These are phyloP conservation scores for Gonapodya prolifera DNA, from an alignment of 192 early-diverging fungal genomes.

Conservation along the genomic window DNA sequence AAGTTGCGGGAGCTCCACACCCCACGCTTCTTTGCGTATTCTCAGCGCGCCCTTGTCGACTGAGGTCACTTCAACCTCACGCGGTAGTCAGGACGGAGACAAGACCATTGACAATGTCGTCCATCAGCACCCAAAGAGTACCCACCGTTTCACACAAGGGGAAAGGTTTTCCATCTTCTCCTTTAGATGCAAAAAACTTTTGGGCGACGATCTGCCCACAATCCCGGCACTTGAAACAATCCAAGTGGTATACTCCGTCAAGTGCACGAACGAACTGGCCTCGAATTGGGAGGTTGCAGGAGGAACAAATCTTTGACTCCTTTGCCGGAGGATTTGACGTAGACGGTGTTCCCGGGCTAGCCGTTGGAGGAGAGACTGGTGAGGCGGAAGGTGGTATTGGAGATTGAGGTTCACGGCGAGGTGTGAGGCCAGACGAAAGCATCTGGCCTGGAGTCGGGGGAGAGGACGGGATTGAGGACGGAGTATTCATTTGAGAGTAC, in stretches of 20 bases:
- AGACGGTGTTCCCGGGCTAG: not conserved
- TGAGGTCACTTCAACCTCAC: too few relatives aligned
- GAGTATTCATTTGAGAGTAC: not conserved
- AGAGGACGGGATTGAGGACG: not conserved
- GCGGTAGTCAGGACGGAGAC: too few relatives aligned
- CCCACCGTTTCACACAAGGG: conserved; percentile 61
- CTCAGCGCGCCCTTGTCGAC: too few relatives aligned
- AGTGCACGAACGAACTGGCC: conserved; percentile 88
- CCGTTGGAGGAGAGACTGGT: not conserved
- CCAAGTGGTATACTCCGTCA: conserved; percentile 72
- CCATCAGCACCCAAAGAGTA: too few relatives aligned
- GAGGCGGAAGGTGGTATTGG: not conserved
- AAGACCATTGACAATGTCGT: too few relatives aligned
- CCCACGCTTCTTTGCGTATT: too few relatives aligned
- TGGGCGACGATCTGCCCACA: conserved; percentile 64
- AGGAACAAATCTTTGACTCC: conserved; percentile 34
- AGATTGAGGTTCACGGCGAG: not conserved
- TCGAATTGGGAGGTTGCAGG: conserved; percentile 57
- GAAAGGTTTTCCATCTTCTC: conserved; percentile 35
- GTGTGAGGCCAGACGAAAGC: not conserved
- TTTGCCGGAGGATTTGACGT: not conserved
- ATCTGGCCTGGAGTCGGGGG: not conserved
- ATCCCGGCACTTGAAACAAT: conserved; percentile 90
- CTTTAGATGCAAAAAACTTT: conserved; percentile 70
- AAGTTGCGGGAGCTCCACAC: too few relatives aligned